phyloP scores from a whole-genome alignment of 306 rosid species.

The Ochetophila trinervis region DNA sequence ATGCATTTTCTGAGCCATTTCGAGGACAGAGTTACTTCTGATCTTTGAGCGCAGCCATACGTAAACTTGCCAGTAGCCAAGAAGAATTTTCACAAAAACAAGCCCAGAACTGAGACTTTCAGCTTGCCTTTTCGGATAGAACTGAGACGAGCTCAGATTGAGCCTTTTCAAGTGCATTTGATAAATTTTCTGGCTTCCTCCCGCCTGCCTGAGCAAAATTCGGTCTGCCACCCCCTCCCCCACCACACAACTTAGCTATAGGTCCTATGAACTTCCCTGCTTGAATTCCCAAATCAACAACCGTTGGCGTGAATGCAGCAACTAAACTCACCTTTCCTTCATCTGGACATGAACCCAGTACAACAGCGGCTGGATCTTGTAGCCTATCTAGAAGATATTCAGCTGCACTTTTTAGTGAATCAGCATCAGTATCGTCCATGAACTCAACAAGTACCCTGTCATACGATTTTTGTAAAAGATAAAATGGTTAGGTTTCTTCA shows the following conservation, averaged over 20 bases:
- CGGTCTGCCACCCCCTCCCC: constrained; percentile 97
- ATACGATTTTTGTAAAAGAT: constrained; percentile 15
- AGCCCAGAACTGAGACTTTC: constrained; percentile 1
- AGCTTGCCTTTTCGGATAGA: constrained; percentile 57
- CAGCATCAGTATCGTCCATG: constrained; percentile 80
- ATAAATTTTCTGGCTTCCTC: constrained; percentile 79
- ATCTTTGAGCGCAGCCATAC: constrained; percentile 16
- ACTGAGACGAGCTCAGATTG: constrained; percentile 54
- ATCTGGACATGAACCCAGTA: constrained; percentile 84
- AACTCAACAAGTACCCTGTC: constrained; percentile 77
- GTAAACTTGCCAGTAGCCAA: constrained; percentile 10
- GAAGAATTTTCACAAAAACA: not conserved
- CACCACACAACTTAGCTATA: constrained; percentile 88
- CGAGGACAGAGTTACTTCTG: not conserved
- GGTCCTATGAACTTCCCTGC: constrained; percentile 93
- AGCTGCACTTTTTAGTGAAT: constrained; percentile 80
- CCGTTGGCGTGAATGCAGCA: constrained; percentile 85
- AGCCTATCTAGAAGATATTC: constrained; percentile 68
- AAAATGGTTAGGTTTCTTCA: constrained; percentile 3
- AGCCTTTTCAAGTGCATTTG: constrained; percentile 67
- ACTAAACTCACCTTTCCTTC: constrained; percentile 90
- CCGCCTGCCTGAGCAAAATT: constrained; percentile 98
- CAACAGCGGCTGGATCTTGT: constrained; percentile 83
- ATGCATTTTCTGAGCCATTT: not conserved
- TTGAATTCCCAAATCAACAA: constrained; percentile 68